phyloP scores from a whole-genome alignment of 2,329 filamentous ascomycete species.

The Phyllosticta citrichinensis region DNA sequence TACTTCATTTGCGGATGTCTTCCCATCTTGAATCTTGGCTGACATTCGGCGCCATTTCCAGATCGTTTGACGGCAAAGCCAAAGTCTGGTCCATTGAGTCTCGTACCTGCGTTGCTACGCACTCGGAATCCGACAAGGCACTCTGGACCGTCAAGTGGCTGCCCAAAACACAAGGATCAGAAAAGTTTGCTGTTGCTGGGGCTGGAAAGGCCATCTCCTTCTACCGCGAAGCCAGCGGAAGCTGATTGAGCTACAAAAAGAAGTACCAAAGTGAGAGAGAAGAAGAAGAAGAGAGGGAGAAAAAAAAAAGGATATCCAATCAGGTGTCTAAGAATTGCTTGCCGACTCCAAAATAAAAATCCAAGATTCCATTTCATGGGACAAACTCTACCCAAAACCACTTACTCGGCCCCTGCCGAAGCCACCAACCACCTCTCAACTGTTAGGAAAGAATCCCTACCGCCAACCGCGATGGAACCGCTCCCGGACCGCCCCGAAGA shows the following conservation, averaged over 20 bases:
- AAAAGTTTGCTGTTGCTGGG: conserved; percentile 32
- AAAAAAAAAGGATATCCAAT: background rate
- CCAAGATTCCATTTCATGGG: background rate
- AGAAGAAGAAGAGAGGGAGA: background rate
- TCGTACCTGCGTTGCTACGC: conserved; percentile 77
- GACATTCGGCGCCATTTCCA: conserved; percentile 16
- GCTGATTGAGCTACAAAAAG: background rate
- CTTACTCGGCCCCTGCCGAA: background rate
- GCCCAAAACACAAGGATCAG: conserved; percentile 26
- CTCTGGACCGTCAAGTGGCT: conserved; percentile 31
- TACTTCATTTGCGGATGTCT: background rate
- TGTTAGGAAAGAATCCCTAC: background rate
- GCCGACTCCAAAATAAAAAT: background rate
- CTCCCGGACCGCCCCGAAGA: background rate
- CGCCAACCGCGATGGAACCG: background rate
- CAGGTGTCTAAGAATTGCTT: background rate
- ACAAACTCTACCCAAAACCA: background rate
- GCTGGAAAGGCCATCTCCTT: conserved; percentile 27
- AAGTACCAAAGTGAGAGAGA: background rate
- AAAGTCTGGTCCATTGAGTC: conserved; percentile 93
- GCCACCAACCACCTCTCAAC: background rate
- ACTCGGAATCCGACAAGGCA: conserved; percentile 63
- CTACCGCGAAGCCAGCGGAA: conserved; percentile 31
- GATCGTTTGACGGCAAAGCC: conserved; percentile 80
- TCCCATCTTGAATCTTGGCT: background rate